A percentile compares a stretch with the other conserved stretches of the same genome.
phyloP scores from a whole-genome alignment of 345 rosid genomes.

The Eucalyptus curtisii region DNA sequence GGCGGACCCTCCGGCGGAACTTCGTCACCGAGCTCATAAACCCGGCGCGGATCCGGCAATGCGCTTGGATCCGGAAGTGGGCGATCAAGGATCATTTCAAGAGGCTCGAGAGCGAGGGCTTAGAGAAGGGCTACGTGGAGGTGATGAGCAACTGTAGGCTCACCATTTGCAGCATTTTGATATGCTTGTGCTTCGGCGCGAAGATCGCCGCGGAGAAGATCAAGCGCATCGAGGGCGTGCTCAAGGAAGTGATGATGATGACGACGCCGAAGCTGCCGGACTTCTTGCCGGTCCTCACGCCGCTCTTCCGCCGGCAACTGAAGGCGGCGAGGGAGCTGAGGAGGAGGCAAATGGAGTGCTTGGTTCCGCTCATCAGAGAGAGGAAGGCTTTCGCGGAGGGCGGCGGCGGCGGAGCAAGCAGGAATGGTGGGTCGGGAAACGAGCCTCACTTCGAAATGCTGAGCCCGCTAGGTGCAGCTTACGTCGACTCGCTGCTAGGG shows the following conservation, averaged over 20 bases:
- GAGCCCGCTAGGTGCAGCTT: constrained; percentile 93
- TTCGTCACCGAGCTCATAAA: constrained; percentile 70
- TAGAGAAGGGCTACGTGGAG: constrained; percentile 49
- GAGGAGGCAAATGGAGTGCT: constrained; percentile 63
- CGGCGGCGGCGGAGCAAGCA: constrained; percentile 4
- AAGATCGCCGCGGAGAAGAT: constrained; percentile 56
- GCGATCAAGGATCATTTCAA: constrained; percentile 61
- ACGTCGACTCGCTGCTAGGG: constrained; percentile 63
- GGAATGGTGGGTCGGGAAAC: neutral
- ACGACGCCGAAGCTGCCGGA: constrained; percentile 71
- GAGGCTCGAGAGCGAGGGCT: constrained; percentile 36
- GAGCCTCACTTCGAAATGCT: constrained; percentile 39
- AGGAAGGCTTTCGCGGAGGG: constrained; percentile 44
- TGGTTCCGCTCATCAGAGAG: constrained; percentile 59
- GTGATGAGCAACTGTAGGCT: constrained; percentile 66
- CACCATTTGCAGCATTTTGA: constrained; percentile 66
- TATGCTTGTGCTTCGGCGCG: constrained; percentile 88
- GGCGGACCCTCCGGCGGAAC: constrained; percentile 71
- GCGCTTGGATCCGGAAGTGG: constrained; percentile 84
- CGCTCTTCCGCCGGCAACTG: constrained; percentile 53
- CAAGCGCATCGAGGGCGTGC: constrained; percentile 47
- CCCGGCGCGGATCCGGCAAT: constrained; percentile 64
- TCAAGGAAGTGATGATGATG: constrained; percentile 81
- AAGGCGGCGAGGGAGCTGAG: constrained; percentile 53
- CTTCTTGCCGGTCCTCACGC: constrained; percentile 67